Evolutionary conservation across 1,284 basidiomycete species (phyloP).

Genomic region (Rhodotorula sp.): DNA sequence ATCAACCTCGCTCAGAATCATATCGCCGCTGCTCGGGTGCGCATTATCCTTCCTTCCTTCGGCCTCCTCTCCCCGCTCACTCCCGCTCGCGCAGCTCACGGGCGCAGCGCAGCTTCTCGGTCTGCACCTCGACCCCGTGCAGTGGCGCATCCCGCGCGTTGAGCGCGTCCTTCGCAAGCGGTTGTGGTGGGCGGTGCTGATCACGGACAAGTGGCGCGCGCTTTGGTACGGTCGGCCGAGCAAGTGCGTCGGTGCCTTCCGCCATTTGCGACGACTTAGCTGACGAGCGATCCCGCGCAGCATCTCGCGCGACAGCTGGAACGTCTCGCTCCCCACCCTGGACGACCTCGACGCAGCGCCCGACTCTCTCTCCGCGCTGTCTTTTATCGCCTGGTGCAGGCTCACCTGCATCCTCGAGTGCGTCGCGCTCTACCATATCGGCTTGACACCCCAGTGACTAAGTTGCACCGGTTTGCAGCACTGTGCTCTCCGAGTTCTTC

Average conservation of each 20-base stretch:
- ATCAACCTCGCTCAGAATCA: constrained; percentile 47
- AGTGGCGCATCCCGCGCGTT: not conserved
- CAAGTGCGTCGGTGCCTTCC: constrained; percentile 36
- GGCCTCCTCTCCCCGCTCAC: not conserved
- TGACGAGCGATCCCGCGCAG: constrained; percentile 11
- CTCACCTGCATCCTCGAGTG: constrained; percentile 45
- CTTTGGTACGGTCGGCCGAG: constrained; percentile 48
- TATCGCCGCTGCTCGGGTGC: constrained; percentile 33
- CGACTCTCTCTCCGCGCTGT: constrained; percentile 33
- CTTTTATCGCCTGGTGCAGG: constrained; percentile 46
- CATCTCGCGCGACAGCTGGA: constrained; percentile 34
- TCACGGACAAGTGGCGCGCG: constrained; percentile 47
- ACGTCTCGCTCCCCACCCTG: constrained; percentile 45
- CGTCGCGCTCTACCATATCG: not conserved
- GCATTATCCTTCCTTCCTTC: not conserved
- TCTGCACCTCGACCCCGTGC: constrained; percentile 6
- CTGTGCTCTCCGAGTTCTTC: constrained; percentile 42
- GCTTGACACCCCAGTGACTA: not conserved
- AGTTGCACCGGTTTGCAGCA: constrained; percentile 15
- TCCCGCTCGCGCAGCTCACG: not conserved
- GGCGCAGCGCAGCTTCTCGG: constrained; percentile 12
- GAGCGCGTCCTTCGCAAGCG: constrained; percentile 4
- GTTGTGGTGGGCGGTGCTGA: constrained; percentile 16
- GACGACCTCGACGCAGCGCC: constrained; percentile 41
- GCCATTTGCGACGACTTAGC: not conserved